Percentiles rank a stretch among this genome's conserved stretches.
These are phyloP conservation scores for Aspergillus sp. DNA, from an alignment of 2,329 filamentous ascomycete genomes.

Conservation along the genomic window DNA sequence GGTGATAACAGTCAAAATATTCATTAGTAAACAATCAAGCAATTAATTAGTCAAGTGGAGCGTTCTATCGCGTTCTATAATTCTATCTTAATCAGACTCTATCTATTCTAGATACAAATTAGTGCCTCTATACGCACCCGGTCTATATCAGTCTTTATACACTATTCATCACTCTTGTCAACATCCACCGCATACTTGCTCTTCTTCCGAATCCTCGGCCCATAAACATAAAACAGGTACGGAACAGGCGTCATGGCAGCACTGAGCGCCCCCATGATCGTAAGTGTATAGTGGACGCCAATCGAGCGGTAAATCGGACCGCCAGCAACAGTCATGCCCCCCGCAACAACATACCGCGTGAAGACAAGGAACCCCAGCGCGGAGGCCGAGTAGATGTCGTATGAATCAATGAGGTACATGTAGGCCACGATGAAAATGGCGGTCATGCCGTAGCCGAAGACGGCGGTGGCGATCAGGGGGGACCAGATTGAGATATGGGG, in stretches of 20 bases:
- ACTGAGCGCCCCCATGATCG: slow-evolving; percentile 42
- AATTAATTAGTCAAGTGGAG: too few species aligned
- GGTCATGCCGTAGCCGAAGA: slow-evolving; percentile 54
- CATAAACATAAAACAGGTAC: slow-evolving; percentile 31
- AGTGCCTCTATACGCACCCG: too few species aligned
- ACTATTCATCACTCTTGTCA: too few species aligned
- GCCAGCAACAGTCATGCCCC: slow-evolving; percentile 38
- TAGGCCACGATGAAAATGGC: slow-evolving; percentile 54
- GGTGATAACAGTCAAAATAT: too few species aligned
- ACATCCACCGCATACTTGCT: slow-evolving; percentile 14
- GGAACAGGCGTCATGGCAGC: slow-evolving; percentile 45
- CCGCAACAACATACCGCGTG: slow-evolving; percentile 41
- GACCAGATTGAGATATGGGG: slow-evolving; percentile 52
- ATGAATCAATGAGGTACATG: slow-evolving; percentile 60
- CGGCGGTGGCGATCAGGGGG: slow-evolving; percentile 49
- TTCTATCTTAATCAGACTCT: too few species aligned
- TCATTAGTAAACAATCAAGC: too few species aligned
- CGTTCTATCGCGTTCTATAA: too few species aligned
- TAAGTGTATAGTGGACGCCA: slow-evolving; percentile 46
- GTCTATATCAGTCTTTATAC: too few species aligned
- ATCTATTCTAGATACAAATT: too few species aligned
- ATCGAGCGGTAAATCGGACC: slow-evolving; percentile 40
- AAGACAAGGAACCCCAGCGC: slow-evolving; percentile 48
- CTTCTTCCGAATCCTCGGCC: slow-evolving; percentile 21
- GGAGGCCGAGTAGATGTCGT: slow-evolving; percentile 53